A percentile compares a stretch with the other conserved stretches of the same genome.
Evolutionary conservation across 768 basidiomycete genomes (phyloP).

Genomic region (Exidia glandulosa): DNA sequence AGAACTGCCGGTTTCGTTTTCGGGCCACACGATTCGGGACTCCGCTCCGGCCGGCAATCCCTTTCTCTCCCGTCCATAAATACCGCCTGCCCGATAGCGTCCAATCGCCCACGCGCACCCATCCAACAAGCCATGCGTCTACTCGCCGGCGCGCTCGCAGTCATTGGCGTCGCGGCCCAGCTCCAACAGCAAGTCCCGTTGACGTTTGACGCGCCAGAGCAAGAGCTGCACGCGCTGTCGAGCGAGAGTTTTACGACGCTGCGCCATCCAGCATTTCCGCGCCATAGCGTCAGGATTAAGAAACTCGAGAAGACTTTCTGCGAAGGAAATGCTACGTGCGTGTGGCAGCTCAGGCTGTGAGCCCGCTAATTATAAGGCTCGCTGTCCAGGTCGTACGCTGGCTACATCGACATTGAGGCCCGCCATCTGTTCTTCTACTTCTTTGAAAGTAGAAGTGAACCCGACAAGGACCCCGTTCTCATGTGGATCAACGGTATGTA

Average conservation of each 20-base stretch:
- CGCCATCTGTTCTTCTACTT: slow-evolving; percentile 13
- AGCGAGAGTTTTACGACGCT: slow-evolving; percentile 2
- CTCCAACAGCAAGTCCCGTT: neutral
- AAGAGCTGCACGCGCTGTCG: slow-evolving; percentile 1
- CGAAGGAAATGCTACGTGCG: slow-evolving; percentile 1
- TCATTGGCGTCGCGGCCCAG: too few species aligned
- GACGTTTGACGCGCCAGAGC: neutral
- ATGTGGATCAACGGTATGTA: slow-evolving; percentile 18
- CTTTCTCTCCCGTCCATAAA: too few species aligned
- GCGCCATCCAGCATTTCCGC: slow-evolving; percentile 1
- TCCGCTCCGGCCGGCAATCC: too few species aligned
- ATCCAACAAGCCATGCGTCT: too few species aligned
- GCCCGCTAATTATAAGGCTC: neutral
- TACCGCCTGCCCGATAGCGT: too few species aligned
- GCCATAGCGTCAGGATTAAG: slow-evolving; percentile 5
- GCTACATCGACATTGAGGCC: slow-evolving; percentile 9
- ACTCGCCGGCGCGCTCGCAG: too few species aligned
- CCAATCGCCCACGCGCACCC: too few species aligned
- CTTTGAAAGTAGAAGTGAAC: slow-evolving; percentile 16
- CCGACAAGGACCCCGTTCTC: slow-evolving; percentile 16
- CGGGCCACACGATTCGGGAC: too few species aligned
- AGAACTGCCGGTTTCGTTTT: too few species aligned
- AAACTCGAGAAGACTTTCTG: slow-evolving; percentile 6
- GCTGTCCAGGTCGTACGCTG: slow-evolving; percentile 7
- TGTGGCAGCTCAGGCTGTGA: neutral